Evolutionary conservation across 2,329 filamentous ascomycete species (phyloP).

Genomic region (Gaeumannomyces sp.): DNA sequence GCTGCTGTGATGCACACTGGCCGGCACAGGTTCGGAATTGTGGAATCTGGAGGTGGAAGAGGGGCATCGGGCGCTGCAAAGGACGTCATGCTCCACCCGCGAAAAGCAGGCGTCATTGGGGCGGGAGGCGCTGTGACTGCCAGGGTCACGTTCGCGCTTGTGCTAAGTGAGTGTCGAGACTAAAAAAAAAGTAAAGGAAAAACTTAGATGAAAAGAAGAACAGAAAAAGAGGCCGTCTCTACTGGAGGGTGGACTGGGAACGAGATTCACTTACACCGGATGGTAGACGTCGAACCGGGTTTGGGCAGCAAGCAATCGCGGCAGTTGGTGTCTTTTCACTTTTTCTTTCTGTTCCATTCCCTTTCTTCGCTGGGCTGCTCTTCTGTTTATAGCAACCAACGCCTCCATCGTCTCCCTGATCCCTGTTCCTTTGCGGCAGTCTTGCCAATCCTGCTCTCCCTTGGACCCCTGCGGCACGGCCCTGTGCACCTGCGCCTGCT

Average conservation of each 20-base stretch:
- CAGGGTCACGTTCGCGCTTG: background rate
- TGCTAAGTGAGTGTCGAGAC: background rate
- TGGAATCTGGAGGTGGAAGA: background rate
- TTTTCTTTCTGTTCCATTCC: background rate
- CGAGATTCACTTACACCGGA: background rate
- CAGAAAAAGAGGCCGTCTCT: no score
- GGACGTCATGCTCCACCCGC: background rate
- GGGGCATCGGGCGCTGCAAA: background rate
- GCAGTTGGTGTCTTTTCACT: background rate
- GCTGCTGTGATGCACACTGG: no score
- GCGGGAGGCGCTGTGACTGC: background rate
- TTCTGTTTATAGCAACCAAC: conserved; percentile 1
- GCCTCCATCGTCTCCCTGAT: background rate
- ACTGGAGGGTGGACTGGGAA: no score
- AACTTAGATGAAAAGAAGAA: background rate
- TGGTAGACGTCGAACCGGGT: background rate
- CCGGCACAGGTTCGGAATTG: no score
- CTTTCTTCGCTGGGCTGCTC: no score
- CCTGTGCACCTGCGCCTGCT: background rate
- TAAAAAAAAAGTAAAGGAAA: background rate
- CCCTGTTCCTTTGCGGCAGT: background rate
- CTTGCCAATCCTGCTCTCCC: background rate
- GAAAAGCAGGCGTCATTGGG: background rate
- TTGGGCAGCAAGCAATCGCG: background rate
- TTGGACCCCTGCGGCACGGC: background rate